Evolutionary conservation across 805 yeast species (phyloP).

Genomic region (Candida ulmi): DNA sequence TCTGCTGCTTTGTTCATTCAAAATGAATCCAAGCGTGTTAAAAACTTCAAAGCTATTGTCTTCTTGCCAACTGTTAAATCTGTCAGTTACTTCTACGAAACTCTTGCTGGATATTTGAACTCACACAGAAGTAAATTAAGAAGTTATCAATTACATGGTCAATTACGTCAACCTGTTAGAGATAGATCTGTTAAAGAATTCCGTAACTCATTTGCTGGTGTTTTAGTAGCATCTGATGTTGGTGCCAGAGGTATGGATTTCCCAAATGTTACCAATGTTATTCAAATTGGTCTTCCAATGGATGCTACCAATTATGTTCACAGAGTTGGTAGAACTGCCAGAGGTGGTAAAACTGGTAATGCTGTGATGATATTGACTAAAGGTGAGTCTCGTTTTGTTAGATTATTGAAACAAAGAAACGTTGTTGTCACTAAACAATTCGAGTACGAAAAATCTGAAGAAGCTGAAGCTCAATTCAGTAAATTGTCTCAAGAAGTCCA

Average conservation of each 20-base stretch:
- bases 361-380: slow-evolving; percentile 56
- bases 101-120: slow-evolving; percentile 14
- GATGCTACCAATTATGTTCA: slow-evolving; percentile 81
- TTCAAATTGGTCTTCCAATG: slow-evolving; percentile 74
- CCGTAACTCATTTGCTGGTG: slow-evolving; percentile 41
- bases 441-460: slow-evolving; percentile 32
- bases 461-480: slow-evolving; percentile 26
- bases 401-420: slow-evolving; percentile 44
- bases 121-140: slow-evolving; percentile 24
- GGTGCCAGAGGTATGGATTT: slow-evolving; percentile 97
- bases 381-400: slow-evolving; percentile 52
- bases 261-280: slow-evolving; percentile 79
- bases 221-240: slow-evolving; percentile 84
- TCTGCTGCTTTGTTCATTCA: slow-evolving; percentile 51
- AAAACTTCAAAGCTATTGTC: slow-evolving; percentile 68
- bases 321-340: slow-evolving; percentile 93
- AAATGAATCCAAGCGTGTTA: slow-evolving; percentile 28
- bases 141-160: slow-evolving; percentile 58
- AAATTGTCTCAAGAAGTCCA: slow-evolving; percentile 21
- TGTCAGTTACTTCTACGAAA: slow-evolving; percentile 43
- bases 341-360: slow-evolving; percentile 79
- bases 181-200: slow-evolving; percentile 52
- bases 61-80: slow-evolving; percentile 75
- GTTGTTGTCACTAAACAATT: slow-evolving; percentile 44
- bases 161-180: slow-evolving; percentile 63